These are phyloP conservation scores for Phytopythium litorale DNA, from an alignment of 352 stramenopile genomes.

Conservation along the genomic window DNA sequence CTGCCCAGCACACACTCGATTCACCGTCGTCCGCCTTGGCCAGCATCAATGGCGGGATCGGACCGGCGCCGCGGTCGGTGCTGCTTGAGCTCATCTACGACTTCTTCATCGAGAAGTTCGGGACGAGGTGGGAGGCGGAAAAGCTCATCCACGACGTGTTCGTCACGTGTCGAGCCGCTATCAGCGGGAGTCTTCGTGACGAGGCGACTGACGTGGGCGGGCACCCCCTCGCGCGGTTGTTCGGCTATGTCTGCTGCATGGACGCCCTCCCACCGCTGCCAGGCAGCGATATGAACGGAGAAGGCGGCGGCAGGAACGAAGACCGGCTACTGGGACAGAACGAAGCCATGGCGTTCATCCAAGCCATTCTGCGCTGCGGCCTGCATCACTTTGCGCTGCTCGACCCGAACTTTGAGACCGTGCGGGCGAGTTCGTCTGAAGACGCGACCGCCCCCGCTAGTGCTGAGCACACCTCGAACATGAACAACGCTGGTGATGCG, in stretches of 20 bases:
- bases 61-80: slow-evolving; percentile 44
- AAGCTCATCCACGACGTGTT: slow-evolving; percentile 84
- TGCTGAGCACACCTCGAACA: background rate
- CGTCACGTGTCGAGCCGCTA: slow-evolving; percentile 56
- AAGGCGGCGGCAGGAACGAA: slow-evolving; percentile 10
- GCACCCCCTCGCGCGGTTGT: slow-evolving; percentile 49
- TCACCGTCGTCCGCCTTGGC: slow-evolving; percentile 9
- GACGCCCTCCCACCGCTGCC: slow-evolving; percentile 1
- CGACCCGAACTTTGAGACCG: slow-evolving; percentile 19
- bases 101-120: slow-evolving; percentile 64
- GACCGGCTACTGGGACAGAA: slow-evolving; percentile 67
- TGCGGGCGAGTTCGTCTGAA: background rate
- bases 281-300: background rate
- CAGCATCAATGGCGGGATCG: slow-evolving; percentile 55
- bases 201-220: background rate
- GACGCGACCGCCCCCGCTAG: background rate
- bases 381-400: slow-evolving; percentile 54
- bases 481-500: background rate
- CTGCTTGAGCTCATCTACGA: slow-evolving; percentile 79
- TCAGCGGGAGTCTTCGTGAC: slow-evolving; percentile 6
- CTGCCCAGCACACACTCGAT: background rate
- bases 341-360: slow-evolving; percentile 58
- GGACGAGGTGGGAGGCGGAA: slow-evolving; percentile 67
- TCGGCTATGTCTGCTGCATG: slow-evolving; percentile 73
- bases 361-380: slow-evolving; percentile 50